Evolutionary conservation across 768 basidiomycete genomes (phyloP), one percentile per base, ranked within the genome.

Genomic region (Xanthoconium purpureum): DNA sequence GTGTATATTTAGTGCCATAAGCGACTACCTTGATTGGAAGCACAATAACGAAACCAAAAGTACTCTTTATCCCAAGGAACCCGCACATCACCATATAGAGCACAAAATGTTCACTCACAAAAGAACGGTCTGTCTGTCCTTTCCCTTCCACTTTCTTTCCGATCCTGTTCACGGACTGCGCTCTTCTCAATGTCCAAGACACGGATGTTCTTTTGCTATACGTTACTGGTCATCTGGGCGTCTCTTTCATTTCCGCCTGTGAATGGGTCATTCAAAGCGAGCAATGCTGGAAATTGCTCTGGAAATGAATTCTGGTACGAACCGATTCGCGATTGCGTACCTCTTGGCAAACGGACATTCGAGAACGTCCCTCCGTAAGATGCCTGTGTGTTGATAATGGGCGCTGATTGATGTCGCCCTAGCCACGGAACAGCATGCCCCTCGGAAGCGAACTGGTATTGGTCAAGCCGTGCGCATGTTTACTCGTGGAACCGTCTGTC

Each of bases 221-320:
- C 17, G 29, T 30, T 61, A 13, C 50, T 28, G 6, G 24, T 29
- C 53, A 37, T 52, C 36, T 55, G 48, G 58, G 38, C 20, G 29
- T 32, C 30, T 30, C 46, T 59, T 59, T 60, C 59, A 37, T 47
- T 61, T 48, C 53, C 30, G 37, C 33, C 43, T 1, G 50, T 50
- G 18, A 52, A 61, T 33, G 59, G 60, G 18, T 30, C 47, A 36
- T 35, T 55, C 35, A 46, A 45, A 51, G 42, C 18, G 48, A 59
- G 44, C 48, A 46, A 50, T 14, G 38, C 57, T 43, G 52, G 54
- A 18, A 57, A 47, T 61, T 65, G 60, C 45, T 50, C 57, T 11
- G 37, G 29, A 29, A 52, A 63, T 50, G 63, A 55, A 59, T 42
- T 56, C 28, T 63, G 60, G 64, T 58, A 60, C 44, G 53, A 57